Conservation (phyloP, 495 filamentous ascomycete genomes). For the Penicillium tannophilum region DNA sequence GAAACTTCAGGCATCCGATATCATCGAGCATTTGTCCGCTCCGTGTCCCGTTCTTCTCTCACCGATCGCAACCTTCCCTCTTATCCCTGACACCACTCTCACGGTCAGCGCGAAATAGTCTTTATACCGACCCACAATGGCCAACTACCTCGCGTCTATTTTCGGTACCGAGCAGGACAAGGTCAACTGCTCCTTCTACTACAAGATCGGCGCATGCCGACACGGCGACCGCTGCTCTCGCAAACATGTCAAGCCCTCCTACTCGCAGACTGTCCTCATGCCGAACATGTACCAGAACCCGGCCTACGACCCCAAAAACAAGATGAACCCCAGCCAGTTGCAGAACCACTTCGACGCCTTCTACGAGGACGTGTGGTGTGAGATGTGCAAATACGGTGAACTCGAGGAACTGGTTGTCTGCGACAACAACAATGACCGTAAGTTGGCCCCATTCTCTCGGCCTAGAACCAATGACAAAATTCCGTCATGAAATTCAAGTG, state of each 20-base stretch:
- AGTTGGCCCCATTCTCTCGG: slow-evolving; percentile 32
- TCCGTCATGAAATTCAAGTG: background rate
- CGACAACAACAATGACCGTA: slow-evolving; percentile 96
- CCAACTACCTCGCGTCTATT: slow-evolving; percentile 98
- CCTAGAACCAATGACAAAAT: background rate
- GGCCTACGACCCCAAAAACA: slow-evolving; percentile 93
- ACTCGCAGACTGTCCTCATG: slow-evolving; percentile 95
- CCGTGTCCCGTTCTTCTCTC: slow-evolving; percentile 5
- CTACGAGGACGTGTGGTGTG: slow-evolving; percentile 99
- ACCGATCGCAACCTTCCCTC: background rate
- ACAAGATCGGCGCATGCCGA: slow-evolving; percentile 97
- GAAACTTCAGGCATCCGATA: slow-evolving; percentile 43
- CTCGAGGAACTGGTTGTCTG: slow-evolving; percentile 88
- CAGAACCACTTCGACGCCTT: slow-evolving; percentile 99
- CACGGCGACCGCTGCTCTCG: slow-evolving; percentile 97
- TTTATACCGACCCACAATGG: slow-evolving; percentile 51
- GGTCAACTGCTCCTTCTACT: slow-evolving; percentile 82
- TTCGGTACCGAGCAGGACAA: slow-evolving; percentile 99
- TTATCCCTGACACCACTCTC: background rate
- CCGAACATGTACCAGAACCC: slow-evolving; percentile 99
- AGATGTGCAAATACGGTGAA: slow-evolving; percentile 95
- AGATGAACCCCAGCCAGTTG: slow-evolving; percentile 91
- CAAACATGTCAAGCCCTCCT: slow-evolving; percentile 98
- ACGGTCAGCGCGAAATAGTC: background rate
- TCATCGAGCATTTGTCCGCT: slow-evolving; percentile 18